A percentile compares a stretch with the other conserved stretches of the same genome.
These are phyloP conservation scores for Suillus sp. DNA, from an alignment of 768 basidiomycete species.

Conservation along the genomic window DNA sequence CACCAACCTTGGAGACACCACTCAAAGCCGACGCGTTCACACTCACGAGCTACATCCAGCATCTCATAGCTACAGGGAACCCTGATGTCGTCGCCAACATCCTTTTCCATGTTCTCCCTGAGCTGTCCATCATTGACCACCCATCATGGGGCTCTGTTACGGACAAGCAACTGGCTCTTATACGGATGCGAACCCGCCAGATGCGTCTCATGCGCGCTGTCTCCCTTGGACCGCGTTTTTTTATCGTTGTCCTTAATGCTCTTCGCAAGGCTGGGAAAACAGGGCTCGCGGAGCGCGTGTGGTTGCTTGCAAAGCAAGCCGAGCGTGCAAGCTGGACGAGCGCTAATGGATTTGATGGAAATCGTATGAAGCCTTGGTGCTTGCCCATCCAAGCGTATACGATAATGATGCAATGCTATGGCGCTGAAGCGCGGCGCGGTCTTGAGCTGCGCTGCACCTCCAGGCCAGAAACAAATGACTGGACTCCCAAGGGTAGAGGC, in stretches of 20 bases:
- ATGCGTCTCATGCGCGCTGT: slow-evolving; percentile 45
- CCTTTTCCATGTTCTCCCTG: slow-evolving; percentile 60
- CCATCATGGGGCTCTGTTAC: slow-evolving; percentile 38
- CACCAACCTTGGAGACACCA: slow-evolving; percentile 5
- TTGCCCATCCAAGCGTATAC: slow-evolving; percentile 71
- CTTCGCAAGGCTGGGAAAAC: slow-evolving; percentile 56
- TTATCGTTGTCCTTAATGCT: slow-evolving; percentile 60
- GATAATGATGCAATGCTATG: slow-evolving; percentile 66
- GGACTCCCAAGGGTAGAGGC: slow-evolving; percentile 25
- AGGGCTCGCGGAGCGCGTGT: slow-evolving; percentile 63
- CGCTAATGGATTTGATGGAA: slow-evolving; percentile 22
- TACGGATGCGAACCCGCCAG: slow-evolving; percentile 28
- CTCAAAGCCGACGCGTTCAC: slow-evolving; percentile 45
- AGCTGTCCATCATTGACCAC: slow-evolving; percentile 43
- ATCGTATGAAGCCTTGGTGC: slow-evolving; percentile 54
- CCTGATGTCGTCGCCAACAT: slow-evolving; percentile 45
- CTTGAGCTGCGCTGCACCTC: slow-evolving; percentile 17
- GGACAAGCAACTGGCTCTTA: slow-evolving; percentile 27
- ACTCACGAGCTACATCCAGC: slow-evolving; percentile 52
- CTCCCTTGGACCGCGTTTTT: slow-evolving; percentile 58
- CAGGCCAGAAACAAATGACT: slow-evolving; percentile 13
- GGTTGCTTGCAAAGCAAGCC: slow-evolving; percentile 60
- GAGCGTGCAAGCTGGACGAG: slow-evolving; percentile 49
- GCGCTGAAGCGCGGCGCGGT: slow-evolving; percentile 41
- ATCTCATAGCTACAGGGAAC: slow-evolving; percentile 53